Percentiles rank a stretch among this genome's conserved stretches.
Evolutionary conservation across 1,284 basidiomycete species (phyloP).

Genomic region (Apiotrichum akiyoshidainum): DNA sequence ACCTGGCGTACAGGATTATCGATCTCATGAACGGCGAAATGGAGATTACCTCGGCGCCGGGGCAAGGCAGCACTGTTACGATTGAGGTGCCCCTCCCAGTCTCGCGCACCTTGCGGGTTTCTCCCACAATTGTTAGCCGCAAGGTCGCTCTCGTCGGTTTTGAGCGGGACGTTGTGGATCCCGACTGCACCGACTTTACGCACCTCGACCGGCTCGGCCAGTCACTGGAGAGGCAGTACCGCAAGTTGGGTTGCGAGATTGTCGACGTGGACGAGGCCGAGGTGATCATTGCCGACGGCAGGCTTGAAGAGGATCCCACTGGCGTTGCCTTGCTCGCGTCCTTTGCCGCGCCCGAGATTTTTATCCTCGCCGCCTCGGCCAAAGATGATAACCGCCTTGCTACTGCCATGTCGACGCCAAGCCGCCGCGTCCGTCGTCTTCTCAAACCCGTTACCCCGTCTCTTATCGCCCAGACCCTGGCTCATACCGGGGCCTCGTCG

Average conservation of each 20-base stretch:
- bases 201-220: conserved; percentile 22
- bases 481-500: not conserved
- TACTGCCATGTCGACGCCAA: not conserved
- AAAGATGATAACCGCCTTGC: conserved; percentile 13
- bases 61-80: conserved; percentile 38
- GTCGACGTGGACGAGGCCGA: conserved; percentile 34
- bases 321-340: conserved; percentile 16
- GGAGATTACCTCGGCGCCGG: conserved; percentile 42
- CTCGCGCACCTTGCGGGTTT: not conserved
- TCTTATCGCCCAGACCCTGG: conserved; percentile 31
- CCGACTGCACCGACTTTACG: conserved; percentile 8
- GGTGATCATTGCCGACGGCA: conserved; percentile 34
- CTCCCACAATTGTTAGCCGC: conserved; percentile 5
- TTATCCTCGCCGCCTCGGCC: conserved; percentile 30
- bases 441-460: conserved; percentile 40
- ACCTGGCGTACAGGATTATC: conserved; percentile 46
- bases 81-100: conserved; percentile 41
- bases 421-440: conserved; percentile 26
- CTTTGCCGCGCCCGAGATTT: conserved; percentile 28
- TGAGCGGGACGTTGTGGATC: conserved; percentile 7
- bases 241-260: conserved; percentile 33
- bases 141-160: conserved; percentile 39
- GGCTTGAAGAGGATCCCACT: conserved; percentile 23
- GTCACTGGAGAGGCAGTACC: conserved; percentile 32
- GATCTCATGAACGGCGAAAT: conserved; percentile 47